Evolutionary conservation across 768 basidiomycete genomes (phyloP), one percentile per base, ranked within the genome.

Genomic region (Lactifluus piperatus): DNA sequence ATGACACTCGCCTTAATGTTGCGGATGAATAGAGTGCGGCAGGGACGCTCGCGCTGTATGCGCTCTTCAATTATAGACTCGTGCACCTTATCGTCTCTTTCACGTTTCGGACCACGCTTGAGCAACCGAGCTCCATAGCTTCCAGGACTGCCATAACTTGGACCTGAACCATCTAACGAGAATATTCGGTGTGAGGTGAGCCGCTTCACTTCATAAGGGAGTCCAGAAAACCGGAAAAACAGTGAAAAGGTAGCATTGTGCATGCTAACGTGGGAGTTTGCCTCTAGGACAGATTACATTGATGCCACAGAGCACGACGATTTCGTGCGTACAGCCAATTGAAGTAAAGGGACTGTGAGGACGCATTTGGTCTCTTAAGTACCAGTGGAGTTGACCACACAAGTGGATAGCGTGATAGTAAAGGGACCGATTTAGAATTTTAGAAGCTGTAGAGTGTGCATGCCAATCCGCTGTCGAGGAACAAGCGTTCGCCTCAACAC

Each of bases 1-100:
- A 24, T 49, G 57, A 59, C 58, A 81, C 91, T 86, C 74, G 90
- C 95, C 86, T 94, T 97, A 68, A 99, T 91, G 71, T 99, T 99
- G 66, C 97, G 85, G 64, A 98, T 94, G 70, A 99, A 99, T 34
- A 99, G 75, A 3, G 94, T 97, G 54, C 97, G 82, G 73, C 97
- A 97, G 1, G 93, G 93, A 65, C 93, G 80, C 77, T 99, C 95
- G 64, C 89, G 84, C 71, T 91, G 85, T 65, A 94, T 89, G 62
- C 95, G 86, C 70, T 94, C 90, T 79, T 93, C 91, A 75, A 95
- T 94, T 63, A 93, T 85, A 39, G 88, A 87, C 68, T 88, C 86
- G 78, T 91, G 91, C 44, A 88, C 82, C 74, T 92, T 91, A 76
- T 91, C 91, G 73, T 91, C 88, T 75, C 82, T 81, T 72, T 89